Evolutionary conservation across 129 eudicot species (phyloP), one percentile per base, ranked within the genome.

Genomic region (Pseudognaphalium luteoalbum): DNA sequence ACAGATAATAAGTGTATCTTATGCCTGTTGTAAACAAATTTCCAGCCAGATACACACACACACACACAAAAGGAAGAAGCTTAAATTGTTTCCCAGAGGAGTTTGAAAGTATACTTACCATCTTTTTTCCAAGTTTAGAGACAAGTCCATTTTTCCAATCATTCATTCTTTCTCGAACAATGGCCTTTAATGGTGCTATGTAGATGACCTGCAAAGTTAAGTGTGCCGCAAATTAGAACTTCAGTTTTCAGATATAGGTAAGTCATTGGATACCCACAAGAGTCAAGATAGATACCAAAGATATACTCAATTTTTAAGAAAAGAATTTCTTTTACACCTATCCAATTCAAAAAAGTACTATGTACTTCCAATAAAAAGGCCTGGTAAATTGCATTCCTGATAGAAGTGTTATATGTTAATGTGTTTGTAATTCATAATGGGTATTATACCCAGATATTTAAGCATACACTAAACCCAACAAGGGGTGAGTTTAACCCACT

Each of bases 161-260:
- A 75, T 83, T 87, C 93, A 94, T 91, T 83, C 98, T 82, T 85
- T 94, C 98, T 75, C 98, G 93, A 65, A 94, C 98, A 70, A 94
- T 85, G 72, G 98, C 98, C 87, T 94, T 94, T 68, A 94, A 83
- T n/a, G 98, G 98, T 76, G 98, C 98, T 82, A 94, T 91, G 67
- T 94, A 94, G 58, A 94, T 89, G 58, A 94, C 97, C 98, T 93
- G 85, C 80, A 88, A 50, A 78, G 29, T 34, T 37, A 21, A 34
- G 72, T 63, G 52, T 41, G 30, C 41, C 76, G 41, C 44, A 73
- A 62, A 80, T 59, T 51, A 57, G 56, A 80, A 57, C 70, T 25
- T 65, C 39, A 33, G 58, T 37, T 65, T 64, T 25, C 20, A 7
- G 34, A 35, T 61, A 68, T 68, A 33, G 7, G 65, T 20, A 47